Evolutionary conservation across 768 basidiomycete species (phyloP), one percentile per base, ranked within the genome.

Genomic region (Boletus rufocinnamomeus): DNA sequence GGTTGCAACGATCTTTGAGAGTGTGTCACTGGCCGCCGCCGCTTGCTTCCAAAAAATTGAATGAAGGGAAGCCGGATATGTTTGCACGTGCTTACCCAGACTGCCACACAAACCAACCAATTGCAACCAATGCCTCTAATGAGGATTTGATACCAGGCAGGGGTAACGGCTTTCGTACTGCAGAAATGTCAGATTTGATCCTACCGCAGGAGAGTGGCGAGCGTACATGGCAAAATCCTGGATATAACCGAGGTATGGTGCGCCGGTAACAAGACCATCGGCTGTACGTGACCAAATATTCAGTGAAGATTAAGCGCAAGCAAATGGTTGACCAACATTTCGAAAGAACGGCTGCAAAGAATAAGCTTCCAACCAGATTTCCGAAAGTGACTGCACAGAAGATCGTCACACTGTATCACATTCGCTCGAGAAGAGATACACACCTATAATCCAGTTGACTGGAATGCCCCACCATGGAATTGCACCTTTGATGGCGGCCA

Each of bases 51-150:
- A 41, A 53, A 54, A 35, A 19, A 30, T 50, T 64, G 38, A 60
- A 34, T 44, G 17, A 52, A 28, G n/a, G 40, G 8, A 50, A 37
- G 14, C 11, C 11, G n/a, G 21, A 30, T 4, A 48, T 30, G 50
- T 5, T 38, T 16, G 27, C 3, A 25, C 38, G 25, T 21, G 71
- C 86, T 30, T 56, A 88, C 88, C 87, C 88, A 90, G 55, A 90
- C 76, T 2, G 87, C 88, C 6, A 89, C 72, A 59, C 80, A 87
- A 38, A 90, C 88, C 1, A 90, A 77, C 87, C 87, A 90, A 63
- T 90, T 90, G 62, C 88, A 90, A 7, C 82, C 88, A 61, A 90
- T 87, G 0, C 88, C 88, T 17, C 87, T 77, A 21, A 90, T 72
- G 72, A 90, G 84, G 38, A 90, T 85, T 67, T 90, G 83, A 68